Base-by-base conservation (phyloP, 768 basidiomycete species). In the Dioszegia hungarica region DNA sequence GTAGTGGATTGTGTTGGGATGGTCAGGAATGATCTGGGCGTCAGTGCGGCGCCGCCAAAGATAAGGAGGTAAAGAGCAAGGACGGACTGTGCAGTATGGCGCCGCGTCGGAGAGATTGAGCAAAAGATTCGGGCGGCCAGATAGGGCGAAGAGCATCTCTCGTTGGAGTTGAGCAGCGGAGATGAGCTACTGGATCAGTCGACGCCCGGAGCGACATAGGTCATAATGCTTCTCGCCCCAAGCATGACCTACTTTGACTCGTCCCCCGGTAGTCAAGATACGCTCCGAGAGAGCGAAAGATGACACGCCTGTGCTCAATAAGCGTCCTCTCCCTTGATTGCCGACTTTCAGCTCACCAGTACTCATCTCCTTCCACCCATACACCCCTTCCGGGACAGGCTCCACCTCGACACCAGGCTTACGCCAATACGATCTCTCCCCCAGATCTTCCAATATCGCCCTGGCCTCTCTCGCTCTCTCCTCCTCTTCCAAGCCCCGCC, bases 131-230 rank as follows among this genome's bases (percentile, higher is more conserved):
- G 67, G 60, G 46, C 63, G 57, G 17, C 67, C 64, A 12, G 62
- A 46, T 0, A 72, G 54, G n/a, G 59, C 67, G 33, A 63, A 68
- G 8, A 72, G 43, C 2, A 68, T 51, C 38, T 72, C 70, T 15
- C 70, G 57, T 40, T 68, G 70, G 5, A 72, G 41, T 22, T 68
- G 63, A 10, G 25, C 5, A 14, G 59, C 59, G 0, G 57, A 48
- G 34, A 72, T 66, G 20, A 60, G 55, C 64, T 67, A 22, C 4
- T 41, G 20, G 1, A 33, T 39, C 39, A 58, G 47, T n/a, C n/a
- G n/a, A n/a, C n/a, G n/a, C n/a, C n/a, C n/a, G n/a, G n/a, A n/a
- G n/a, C n/a, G n/a, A n/a, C n/a, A n/a, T n/a, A n/a, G n/a, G n/a
- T n/a, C n/a, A n/a, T n/a, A n/a, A n/a, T n/a, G n/a, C n/a, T n/a